phyloP scores from a whole-genome alignment of 495 filamentous ascomycete species.

The Letharia columbiana region DNA sequence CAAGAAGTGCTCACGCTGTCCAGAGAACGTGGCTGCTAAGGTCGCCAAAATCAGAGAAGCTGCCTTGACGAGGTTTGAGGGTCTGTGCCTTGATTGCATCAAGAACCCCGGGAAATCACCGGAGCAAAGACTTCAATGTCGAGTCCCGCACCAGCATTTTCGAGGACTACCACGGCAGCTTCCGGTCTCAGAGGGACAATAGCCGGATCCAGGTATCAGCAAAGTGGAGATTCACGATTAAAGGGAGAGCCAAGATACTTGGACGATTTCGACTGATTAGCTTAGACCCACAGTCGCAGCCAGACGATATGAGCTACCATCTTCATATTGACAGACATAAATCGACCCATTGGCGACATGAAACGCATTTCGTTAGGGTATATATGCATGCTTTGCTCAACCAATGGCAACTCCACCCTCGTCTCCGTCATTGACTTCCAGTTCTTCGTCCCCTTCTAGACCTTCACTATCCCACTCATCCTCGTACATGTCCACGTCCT shows the following conservation, averaged over 20 bases:
- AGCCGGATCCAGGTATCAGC: not conserved
- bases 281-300: not conserved
- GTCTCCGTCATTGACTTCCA: constrained; percentile 44
- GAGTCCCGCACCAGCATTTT: constrained; percentile 4
- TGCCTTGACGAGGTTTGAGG: constrained; percentile 2
- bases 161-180: constrained; percentile 1
- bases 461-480: constrained; percentile 47
- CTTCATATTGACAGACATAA: not conserved
- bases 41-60: not conserved
- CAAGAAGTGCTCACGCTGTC: not conserved
- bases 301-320: not conserved
- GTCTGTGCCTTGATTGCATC: constrained; percentile 5
- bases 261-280: not conserved
- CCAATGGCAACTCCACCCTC: constrained; percentile 36
- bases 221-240: not conserved
- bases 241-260: not conserved
- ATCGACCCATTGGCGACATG: not conserved
- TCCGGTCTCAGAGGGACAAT: not conserved
- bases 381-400: constrained; percentile 1
- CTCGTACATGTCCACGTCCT: constrained; percentile 47
- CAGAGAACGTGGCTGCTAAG: not conserved
- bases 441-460: constrained; percentile 48
- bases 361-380: not conserved
- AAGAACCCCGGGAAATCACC: not conserved
- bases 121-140: constrained; percentile 2